A percentile compares a stretch with the other conserved stretches of the same genome.
phyloP scores from a whole-genome alignment of 345 rosid genomes.

The Erodium maritimum region DNA sequence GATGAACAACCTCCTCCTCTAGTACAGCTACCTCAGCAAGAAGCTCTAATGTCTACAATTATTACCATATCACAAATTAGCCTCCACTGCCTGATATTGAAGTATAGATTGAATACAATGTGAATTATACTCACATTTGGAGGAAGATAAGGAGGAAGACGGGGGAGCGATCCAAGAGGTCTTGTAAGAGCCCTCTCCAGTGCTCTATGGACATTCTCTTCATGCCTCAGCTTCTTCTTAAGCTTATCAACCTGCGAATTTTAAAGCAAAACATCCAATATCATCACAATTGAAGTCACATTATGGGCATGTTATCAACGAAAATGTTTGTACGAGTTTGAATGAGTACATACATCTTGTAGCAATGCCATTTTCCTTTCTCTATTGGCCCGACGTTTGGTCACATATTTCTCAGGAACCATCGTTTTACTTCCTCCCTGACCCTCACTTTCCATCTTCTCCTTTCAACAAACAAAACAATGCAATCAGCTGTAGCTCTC shows the following conservation, averaged over 20 bases:
- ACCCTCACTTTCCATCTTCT: conserved; percentile 34
- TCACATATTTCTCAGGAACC: conserved; percentile 31
- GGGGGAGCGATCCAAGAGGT: conserved; percentile 93
- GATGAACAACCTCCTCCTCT: conserved; percentile 91
- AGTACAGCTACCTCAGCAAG: conserved; percentile 97
- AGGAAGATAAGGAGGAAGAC: conserved; percentile 93
- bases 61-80: conserved; percentile 2
- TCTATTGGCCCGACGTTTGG: conserved; percentile 44
- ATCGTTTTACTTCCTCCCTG: conserved; percentile 19
- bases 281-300: not conserved
- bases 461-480: conserved; percentile 28
- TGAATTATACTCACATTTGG: conserved; percentile 47
- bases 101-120: not conserved
- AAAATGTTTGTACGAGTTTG: not conserved
- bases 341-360: conserved; percentile 79
- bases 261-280: conserved; percentile 8
- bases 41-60: conserved; percentile 72
- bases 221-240: conserved; percentile 84
- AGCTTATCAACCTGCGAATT: conserved; percentile 74
- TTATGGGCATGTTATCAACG: not conserved
- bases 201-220: conserved; percentile 96
- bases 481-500: conserved; percentile 3
- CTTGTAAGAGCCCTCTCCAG: conserved; percentile 87
- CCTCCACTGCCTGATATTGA: too few relatives aligned
- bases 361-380: conserved; percentile 70